Evolutionary conservation across 495 filamentous ascomycete genomes (phyloP).

Genomic region (Niebla homalea): DNA sequence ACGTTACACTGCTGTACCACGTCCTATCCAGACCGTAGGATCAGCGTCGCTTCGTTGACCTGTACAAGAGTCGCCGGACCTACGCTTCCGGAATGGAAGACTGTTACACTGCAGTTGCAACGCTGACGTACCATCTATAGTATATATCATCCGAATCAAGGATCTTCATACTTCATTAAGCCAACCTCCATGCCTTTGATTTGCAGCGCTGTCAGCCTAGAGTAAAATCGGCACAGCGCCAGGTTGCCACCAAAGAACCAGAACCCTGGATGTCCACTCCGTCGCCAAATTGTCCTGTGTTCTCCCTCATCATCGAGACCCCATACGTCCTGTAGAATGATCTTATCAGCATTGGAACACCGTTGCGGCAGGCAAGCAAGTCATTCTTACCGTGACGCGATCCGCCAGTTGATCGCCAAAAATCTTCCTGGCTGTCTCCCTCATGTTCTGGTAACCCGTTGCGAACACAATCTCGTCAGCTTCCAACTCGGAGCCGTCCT

Average conservation of each 20-base stretch:
- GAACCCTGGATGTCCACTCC: constrained; percentile 55
- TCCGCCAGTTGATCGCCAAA: constrained; percentile 63
- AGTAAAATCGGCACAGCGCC: constrained; percentile 58
- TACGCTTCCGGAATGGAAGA: too few species aligned
- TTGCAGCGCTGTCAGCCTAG: constrained; percentile 58
- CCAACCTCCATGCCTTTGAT: constrained; percentile 54
- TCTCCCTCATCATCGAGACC: constrained; percentile 71
- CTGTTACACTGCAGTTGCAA: too few species aligned
- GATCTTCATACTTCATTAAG: constrained; percentile 1
- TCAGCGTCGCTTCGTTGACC: too few species aligned
- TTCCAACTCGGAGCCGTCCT: constrained; percentile 50
- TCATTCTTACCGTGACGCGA: constrained; percentile 31
- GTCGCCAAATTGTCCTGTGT: constrained; percentile 54
- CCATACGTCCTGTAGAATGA: constrained; percentile 41
- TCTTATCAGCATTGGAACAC: not conserved
- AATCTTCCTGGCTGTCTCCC: constrained; percentile 41
- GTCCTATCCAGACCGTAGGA: too few species aligned
- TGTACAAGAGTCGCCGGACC: too few species aligned
- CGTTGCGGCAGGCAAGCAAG: not conserved
- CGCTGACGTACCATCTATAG: too few species aligned
- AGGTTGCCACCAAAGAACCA: constrained; percentile 80
- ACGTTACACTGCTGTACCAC: too few species aligned
- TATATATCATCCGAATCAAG: not conserved
- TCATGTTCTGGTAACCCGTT: constrained; percentile 76
- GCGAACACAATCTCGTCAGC: constrained; percentile 74